Evolutionary conservation across 75 land plant genomes (phyloP).

Genomic region (Pinus tabuliformis): DNA sequence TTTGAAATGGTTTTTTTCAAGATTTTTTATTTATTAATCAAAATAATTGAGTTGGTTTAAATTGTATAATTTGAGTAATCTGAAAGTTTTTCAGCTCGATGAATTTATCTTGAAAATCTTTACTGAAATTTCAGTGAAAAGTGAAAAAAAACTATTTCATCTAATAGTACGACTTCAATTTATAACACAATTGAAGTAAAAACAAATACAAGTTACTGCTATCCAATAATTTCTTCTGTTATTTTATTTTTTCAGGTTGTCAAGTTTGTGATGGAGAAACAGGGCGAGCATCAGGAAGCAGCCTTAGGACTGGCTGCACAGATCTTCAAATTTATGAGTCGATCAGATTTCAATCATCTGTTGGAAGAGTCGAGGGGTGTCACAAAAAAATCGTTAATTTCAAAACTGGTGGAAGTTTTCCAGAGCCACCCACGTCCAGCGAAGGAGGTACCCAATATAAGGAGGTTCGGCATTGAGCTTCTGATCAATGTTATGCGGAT

Average conservation of each 20-base stretch:
- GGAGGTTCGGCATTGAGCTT: neutral
- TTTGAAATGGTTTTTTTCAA: too few relatives aligned
- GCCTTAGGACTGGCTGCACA: constrained; percentile 32
- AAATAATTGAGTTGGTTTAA: too few relatives aligned
- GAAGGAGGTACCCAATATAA: neutral
- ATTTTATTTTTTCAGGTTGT: neutral
- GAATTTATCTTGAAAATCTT: too few relatives aligned
- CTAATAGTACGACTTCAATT: too few relatives aligned
- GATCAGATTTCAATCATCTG: constrained; percentile 19
- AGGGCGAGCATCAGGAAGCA: neutral
- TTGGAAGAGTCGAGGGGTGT: constrained; percentile 17
- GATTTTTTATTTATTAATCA: too few relatives aligned
- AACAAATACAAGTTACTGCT: too few relatives aligned
- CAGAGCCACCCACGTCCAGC: neutral
- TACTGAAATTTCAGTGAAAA: too few relatives aligned
- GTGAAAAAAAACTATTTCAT: too few relatives aligned
- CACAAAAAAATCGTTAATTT: constrained; percentile 10
- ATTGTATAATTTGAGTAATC: too few relatives aligned
- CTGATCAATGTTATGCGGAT: neutral
- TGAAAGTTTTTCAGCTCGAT: too few relatives aligned
- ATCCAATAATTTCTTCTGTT: neutral
- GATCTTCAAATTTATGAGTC: too few relatives aligned
- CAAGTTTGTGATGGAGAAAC: neutral
- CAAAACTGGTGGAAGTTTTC: constrained; percentile 4
- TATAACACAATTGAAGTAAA: too few relatives aligned